These are phyloP conservation scores for Phallus indusiatus DNA, from an alignment of 768 basidiomycete species.

Conservation along the genomic window DNA sequence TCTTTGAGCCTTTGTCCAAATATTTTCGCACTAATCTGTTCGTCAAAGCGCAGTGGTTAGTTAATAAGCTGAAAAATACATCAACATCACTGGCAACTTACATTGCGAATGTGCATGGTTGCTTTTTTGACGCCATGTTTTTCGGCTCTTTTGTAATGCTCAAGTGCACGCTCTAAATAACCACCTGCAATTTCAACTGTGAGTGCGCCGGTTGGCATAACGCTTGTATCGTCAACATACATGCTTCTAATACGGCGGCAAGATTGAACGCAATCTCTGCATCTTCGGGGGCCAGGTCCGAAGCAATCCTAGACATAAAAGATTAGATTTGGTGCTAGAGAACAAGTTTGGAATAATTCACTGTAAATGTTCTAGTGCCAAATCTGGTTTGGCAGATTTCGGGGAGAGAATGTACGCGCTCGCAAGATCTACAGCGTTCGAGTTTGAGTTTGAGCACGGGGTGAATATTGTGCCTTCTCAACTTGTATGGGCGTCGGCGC, in stretches of 20 bases:
- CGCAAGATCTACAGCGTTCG: constrained; percentile 55
- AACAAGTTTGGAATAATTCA: constrained; percentile 27
- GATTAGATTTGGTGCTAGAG: constrained; percentile 20
- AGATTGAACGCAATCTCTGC: constrained; percentile 89
- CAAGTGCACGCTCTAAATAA: constrained; percentile 68
- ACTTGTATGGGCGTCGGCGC: constrained; percentile 86
- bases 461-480: constrained; percentile 20
- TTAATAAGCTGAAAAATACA: constrained; percentile 14
- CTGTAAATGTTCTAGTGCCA: constrained; percentile 79
- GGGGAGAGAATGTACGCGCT: constrained; percentile 82
- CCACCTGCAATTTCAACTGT: constrained; percentile 40
- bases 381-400: constrained; percentile 64
- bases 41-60: constrained; percentile 6
- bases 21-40: constrained; percentile 73
- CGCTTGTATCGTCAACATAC: constrained; percentile 33
- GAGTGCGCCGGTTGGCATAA: neutral
- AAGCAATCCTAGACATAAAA: constrained; percentile 53
- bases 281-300: constrained; percentile 78
- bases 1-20: constrained; percentile 51
- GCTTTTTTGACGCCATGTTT: constrained; percentile 75
- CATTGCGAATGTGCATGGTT: constrained; percentile 74
- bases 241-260: constrained; percentile 83
- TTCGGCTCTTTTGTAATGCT: constrained; percentile 73
- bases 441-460: constrained; percentile 14
- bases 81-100: constrained; percentile 23